phyloP scores from a whole-genome alignment of 1,284 basidiomycete species.

The Entoloma clypeatum region DNA sequence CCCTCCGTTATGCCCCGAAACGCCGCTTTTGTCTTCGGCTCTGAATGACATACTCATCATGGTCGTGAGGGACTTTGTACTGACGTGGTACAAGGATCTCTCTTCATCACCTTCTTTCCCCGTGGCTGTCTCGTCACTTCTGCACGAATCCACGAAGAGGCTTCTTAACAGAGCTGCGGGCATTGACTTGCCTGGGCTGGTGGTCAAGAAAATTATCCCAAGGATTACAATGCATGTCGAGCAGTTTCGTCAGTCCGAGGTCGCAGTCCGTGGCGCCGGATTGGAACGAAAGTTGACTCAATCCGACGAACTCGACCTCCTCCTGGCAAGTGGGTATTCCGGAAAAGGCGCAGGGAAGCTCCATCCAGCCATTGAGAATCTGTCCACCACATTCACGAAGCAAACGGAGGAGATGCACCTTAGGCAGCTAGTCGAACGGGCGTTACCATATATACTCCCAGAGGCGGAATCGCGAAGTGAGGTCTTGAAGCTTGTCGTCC shows the following conservation, averaged over 20 bases:
- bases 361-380: slow-evolving; percentile 79
- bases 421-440: slow-evolving; percentile 62
- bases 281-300: slow-evolving; percentile 76
- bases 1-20: slow-evolving; percentile 56
- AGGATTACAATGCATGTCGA: slow-evolving; percentile 87
- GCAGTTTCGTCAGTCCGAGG: slow-evolving; percentile 88
- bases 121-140: slow-evolving; percentile 70
- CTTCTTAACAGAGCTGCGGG: slow-evolving; percentile 51
- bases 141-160: slow-evolving; percentile 65
- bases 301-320: slow-evolving; percentile 82
- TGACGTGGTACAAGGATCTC: slow-evolving; percentile 81
- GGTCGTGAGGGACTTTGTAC: slow-evolving; percentile 79
- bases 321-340: slow-evolving; percentile 78
- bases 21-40: slow-evolving; percentile 59
- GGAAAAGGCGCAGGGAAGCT: slow-evolving; percentile 56
- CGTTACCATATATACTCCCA: slow-evolving; percentile 73
- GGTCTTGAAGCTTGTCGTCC: slow-evolving; percentile 67
- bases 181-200: slow-evolving; percentile 73
- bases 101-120: slow-evolving; percentile 88
- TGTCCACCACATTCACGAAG: slow-evolving; percentile 83
- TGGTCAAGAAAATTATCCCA: slow-evolving; percentile 84
- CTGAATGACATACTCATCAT: slow-evolving; percentile 78
- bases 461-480: slow-evolving; percentile 70
- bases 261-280: slow-evolving; percentile 71
- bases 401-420: slow-evolving; percentile 89